Evolutionary conservation across 805 yeast genomes (phyloP).

Genomic region (Metschnikowia cerradonensis): DNA sequence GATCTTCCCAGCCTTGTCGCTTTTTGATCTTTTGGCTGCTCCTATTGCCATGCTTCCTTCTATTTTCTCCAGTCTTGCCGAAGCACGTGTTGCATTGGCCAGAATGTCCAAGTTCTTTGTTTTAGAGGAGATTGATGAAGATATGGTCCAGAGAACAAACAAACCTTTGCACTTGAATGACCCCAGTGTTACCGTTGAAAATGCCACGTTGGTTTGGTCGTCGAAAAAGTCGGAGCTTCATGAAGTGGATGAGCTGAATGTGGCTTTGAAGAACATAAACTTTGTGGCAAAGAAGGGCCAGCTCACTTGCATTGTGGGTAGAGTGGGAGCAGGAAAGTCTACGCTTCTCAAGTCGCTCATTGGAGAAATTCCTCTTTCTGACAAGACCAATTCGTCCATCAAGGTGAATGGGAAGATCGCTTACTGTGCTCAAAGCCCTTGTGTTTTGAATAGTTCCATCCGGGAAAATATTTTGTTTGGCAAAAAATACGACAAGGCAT

Average conservation of each 20-base stretch:
- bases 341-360: conserved; percentile 51
- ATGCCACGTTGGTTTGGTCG: conserved; percentile 55
- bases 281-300: conserved; percentile 51
- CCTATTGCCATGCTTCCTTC: conserved; percentile 34
- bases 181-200: conserved; percentile 36
- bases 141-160: conserved; percentile 19
- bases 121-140: conserved; percentile 32
- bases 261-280: conserved; percentile 44
- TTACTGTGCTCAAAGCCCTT: conserved; percentile 58
- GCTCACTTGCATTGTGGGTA: conserved; percentile 58
- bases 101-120: conserved; percentile 32
- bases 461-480: conserved; percentile 53
- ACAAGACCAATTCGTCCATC: conserved; percentile 10
- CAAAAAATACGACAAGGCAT: conserved; percentile 37
- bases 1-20: conserved; percentile 38
- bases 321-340: conserved; percentile 67
- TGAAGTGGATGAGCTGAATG: conserved; percentile 39
- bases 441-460: conserved; percentile 50
- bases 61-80: conserved; percentile 25
- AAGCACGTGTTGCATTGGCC: conserved; percentile 29
- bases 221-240: conserved; percentile 16
- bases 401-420: conserved; percentile 44
- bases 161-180: conserved; percentile 19
- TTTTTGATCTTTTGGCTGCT: conserved; percentile 33
- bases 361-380: conserved; percentile 41